A percentile compares a stretch with the other conserved stretches of the same genome.
These are phyloP conservation scores for Beta lomatogona DNA, from an alignment of 179 eudicot genomes.

Conservation along the genomic window DNA sequence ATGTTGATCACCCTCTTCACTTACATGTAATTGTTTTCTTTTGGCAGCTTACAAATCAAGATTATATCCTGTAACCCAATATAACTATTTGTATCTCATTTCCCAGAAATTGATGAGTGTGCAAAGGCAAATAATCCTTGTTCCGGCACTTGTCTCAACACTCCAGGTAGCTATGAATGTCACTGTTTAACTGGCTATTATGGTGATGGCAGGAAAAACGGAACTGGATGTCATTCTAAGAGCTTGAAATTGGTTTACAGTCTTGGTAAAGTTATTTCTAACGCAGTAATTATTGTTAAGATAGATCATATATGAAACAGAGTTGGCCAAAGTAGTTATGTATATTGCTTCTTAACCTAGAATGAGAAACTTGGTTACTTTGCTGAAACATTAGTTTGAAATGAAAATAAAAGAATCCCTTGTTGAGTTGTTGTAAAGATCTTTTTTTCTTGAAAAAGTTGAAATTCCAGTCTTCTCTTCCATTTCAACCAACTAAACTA, in stretches of 20 bases:
- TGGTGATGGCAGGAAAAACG: slow-evolving; percentile 41
- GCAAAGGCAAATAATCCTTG: slow-evolving; percentile 31
- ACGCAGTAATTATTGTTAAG: neutral
- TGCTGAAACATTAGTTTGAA: neutral
- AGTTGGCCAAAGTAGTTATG: slow-evolving; percentile 35
- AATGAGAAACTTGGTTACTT: neutral
- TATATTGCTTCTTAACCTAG: neutral
- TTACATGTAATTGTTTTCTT: no score
- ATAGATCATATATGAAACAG: slow-evolving; percentile 31
- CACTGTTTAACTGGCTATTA: slow-evolving; percentile 34
- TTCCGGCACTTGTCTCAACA: slow-evolving; percentile 39
- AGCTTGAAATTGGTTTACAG: slow-evolving; percentile 9
- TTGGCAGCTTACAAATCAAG: no score
- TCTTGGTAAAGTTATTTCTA: slow-evolving; percentile 8
- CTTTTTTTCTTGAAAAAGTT: neutral
- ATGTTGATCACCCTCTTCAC: no score
- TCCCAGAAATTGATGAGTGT: slow-evolving; percentile 50
- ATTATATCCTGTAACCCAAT: neutral
- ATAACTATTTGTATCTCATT: neutral
- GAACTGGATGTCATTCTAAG: slow-evolving; percentile 34
- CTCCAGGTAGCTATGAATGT: slow-evolving; percentile 44
- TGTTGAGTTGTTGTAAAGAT: neutral
- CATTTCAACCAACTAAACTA: neutral
- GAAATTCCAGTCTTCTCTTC: neutral
- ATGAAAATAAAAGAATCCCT: neutral